These are phyloP conservation scores for Entamoeba moshkovskii DNA, from an alignment of 208 protist genomes.

Conservation along the genomic window DNA sequence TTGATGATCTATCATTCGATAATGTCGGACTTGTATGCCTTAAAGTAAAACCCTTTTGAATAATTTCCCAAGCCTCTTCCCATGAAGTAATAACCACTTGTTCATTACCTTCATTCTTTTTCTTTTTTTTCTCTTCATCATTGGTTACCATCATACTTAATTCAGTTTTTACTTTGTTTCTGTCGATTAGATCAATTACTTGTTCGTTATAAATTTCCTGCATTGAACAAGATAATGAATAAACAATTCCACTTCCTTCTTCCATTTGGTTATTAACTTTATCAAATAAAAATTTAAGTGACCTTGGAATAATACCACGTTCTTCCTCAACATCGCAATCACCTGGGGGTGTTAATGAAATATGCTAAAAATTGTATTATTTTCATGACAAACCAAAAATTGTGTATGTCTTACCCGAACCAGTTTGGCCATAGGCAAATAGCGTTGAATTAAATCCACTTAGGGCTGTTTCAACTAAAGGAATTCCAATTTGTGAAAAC, in stretches of 20 bases:
- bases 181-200: slow-evolving; percentile 6
- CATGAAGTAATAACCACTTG: neutral
- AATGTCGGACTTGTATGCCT: neutral
- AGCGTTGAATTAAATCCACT: slow-evolving; percentile 10
- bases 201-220: slow-evolving; percentile 22
- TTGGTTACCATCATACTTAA: neutral
- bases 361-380: neutral
- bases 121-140: neutral
- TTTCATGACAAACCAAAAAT: neutral
- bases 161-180: neutral
- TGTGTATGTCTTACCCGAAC: slow-evolving; percentile 9
- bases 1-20: neutral
- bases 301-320: neutral
- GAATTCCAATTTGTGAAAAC: neutral
- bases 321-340: neutral
- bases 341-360: neutral
- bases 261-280: neutral
- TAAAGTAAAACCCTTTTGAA: neutral
- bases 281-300: slow-evolving; percentile 8
- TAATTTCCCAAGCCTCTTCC: neutral
- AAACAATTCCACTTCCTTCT: neutral
- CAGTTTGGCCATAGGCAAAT: slow-evolving; percentile 22
- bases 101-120: neutral
- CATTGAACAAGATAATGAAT: neutral
- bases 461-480: neutral